phyloP scores from a whole-genome alignment of 139 green algal genomes.

The Chlorella vulgaris region DNA sequence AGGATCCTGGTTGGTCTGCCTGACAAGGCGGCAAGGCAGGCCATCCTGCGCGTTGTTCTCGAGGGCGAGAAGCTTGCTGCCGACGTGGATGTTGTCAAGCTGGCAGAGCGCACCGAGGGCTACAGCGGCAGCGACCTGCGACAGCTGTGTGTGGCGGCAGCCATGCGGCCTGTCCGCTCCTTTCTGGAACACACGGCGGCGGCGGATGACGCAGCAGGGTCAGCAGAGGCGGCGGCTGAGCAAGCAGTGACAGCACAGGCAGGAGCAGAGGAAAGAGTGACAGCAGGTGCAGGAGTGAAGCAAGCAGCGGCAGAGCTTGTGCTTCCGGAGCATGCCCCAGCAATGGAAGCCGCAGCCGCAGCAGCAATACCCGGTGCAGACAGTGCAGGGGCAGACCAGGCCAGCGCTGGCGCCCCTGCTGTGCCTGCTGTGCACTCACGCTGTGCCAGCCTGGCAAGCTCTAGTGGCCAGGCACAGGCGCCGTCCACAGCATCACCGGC shows the following conservation, averaged over 20 bases:
- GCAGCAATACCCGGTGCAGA: not conserved
- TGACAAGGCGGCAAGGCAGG: slow-evolving; percentile 52
- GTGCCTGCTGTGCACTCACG: not conserved
- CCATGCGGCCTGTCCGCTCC: slow-evolving; percentile 52
- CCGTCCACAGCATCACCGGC: not conserved
- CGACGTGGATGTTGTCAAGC: slow-evolving; percentile 36
- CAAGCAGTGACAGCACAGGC: not conserved
- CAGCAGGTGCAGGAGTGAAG: not conserved
- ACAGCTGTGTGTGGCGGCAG: slow-evolving; percentile 48
- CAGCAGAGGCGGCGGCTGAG: not conserved
- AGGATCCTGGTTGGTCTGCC: slow-evolving; percentile 75
- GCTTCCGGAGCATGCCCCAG: no score
- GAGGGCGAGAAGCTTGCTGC: slow-evolving; percentile 35
- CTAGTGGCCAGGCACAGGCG: not conserved
- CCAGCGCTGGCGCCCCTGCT: not conserved
- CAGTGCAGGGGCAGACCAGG: not conserved
- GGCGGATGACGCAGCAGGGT: not conserved
- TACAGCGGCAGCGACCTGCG: slow-evolving; percentile 54
- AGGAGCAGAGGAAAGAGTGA: not conserved
- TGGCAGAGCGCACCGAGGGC: slow-evolving; percentile 47
- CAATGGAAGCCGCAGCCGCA: no score
- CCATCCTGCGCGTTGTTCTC: slow-evolving; percentile 66
- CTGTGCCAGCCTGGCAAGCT: not conserved
- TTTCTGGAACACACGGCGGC: slow-evolving; percentile 31
- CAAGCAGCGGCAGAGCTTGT: not conserved